phyloP scores from a whole-genome alignment of 75 land plant genomes.

The Picea sitchensis region DNA sequence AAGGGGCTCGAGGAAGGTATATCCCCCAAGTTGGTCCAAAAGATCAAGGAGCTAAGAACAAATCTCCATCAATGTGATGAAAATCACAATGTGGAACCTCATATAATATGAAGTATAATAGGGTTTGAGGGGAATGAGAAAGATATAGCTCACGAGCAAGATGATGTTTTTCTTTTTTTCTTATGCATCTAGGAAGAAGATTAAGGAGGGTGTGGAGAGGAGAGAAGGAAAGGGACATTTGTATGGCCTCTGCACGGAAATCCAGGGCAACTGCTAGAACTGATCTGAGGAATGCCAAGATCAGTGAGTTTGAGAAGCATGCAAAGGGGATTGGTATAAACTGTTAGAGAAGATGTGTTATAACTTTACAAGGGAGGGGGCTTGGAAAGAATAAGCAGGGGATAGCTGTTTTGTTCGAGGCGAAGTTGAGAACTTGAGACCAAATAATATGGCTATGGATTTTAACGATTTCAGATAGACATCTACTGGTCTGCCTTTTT shows the following conservation, averaged over 20 bases:
- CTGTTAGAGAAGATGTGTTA: too few species aligned
- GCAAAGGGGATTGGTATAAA: too few species aligned
- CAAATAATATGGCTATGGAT: slow-evolving; percentile 83
- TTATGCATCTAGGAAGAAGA: background rate
- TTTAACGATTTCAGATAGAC: slow-evolving; percentile 26
- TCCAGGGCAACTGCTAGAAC: slow-evolving; percentile 17
- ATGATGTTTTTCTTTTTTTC: slow-evolving; percentile 47
- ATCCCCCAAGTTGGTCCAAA: too few species aligned
- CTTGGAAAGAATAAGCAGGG: too few species aligned
- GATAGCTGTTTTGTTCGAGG: slow-evolving; percentile 55
- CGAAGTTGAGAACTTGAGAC: slow-evolving; percentile 46
- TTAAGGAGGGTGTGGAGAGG: background rate
- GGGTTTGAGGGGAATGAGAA: slow-evolving; percentile 3
- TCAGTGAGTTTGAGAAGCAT: too few species aligned
- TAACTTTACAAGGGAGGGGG: too few species aligned
- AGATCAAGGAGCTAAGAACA: too few species aligned
- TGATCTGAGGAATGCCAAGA: slow-evolving; percentile 18
- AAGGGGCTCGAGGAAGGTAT: too few species aligned
- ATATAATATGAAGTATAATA: background rate
- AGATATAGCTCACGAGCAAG: slow-evolving; percentile 29
- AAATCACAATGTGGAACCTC: too few species aligned
- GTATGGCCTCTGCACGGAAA: background rate
- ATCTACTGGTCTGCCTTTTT: slow-evolving; percentile 15
- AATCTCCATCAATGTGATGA: too few species aligned
- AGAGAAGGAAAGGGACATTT: too few species aligned